Evolutionary conservation across 805 yeast species (phyloP).

Genomic region (Hermanozyma aechmeae): DNA sequence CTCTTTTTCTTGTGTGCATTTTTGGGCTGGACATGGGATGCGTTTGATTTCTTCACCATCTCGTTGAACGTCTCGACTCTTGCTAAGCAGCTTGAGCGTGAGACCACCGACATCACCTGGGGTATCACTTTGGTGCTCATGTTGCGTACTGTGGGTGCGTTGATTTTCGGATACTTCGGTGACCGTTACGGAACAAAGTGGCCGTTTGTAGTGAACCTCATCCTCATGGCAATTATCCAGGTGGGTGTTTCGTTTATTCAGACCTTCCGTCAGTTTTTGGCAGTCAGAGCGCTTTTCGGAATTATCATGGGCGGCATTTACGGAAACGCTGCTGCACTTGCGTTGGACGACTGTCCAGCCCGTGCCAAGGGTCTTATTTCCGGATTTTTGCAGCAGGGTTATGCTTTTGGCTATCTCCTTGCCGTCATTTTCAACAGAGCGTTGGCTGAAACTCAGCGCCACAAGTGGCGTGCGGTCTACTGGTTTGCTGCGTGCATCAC

Average conservation of each 20-base stretch:
- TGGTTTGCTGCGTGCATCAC: conserved; percentile 4
- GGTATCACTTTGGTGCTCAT: conserved; percentile 7
- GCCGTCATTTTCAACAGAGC: conserved; percentile 6
- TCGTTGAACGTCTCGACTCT: conserved; percentile 3
- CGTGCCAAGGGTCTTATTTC: conserved; percentile 6
- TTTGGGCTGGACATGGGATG: conserved; percentile 7
- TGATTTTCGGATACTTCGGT: conserved; percentile 5
- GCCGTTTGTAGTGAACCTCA: conserved; percentile 6
- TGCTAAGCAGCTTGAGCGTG: conserved; percentile 2
- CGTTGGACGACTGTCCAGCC: conserved; percentile 7
- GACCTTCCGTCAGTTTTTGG: conserved; percentile 4
- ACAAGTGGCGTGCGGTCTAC: conserved; percentile 6
- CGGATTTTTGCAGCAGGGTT: conserved; percentile 6
- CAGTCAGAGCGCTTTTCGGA: conserved; percentile 6
- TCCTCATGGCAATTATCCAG: conserved; percentile 3
- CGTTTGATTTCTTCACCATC: conserved; percentile 6
- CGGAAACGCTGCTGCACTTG: conserved; percentile 5
- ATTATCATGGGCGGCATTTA: conserved; percentile 8
- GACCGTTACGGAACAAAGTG: conserved; percentile 6
- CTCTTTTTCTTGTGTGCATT: conserved; percentile 4
- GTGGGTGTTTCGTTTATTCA: conserved; percentile 4
- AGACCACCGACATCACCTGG: conserved; percentile 6
- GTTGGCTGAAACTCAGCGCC: conserved; percentile 5
- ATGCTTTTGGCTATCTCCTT: conserved; percentile 6
- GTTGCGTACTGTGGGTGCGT: conserved; percentile 7